These are phyloP conservation scores for Penicillium canariense DNA, from an alignment of 495 filamentous ascomycete species.

Conservation along the genomic window DNA sequence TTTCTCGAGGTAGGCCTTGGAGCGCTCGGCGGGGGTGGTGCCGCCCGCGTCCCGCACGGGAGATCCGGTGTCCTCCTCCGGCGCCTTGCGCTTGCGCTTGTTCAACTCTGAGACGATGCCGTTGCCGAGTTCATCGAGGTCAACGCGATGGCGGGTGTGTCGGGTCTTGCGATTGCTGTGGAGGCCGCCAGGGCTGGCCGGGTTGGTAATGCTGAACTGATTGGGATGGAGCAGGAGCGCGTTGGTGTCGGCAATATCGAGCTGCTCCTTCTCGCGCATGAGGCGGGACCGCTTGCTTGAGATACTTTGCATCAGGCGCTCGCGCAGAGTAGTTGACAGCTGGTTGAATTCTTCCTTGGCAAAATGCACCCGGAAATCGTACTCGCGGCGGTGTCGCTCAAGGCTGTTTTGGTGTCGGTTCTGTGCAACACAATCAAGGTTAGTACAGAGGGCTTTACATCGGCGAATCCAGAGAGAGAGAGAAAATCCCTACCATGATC, in stretches of 20 bases:
- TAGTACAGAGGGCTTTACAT: neutral
- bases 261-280: slow-evolving; percentile 80
- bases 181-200: slow-evolving; percentile 73
- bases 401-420: slow-evolving; percentile 42
- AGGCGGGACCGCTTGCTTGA: slow-evolving; percentile 72
- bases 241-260: slow-evolving; percentile 85
- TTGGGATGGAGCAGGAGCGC: slow-evolving; percentile 87
- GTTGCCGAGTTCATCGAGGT: slow-evolving; percentile 71
- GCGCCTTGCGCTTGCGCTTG: slow-evolving; percentile 76
- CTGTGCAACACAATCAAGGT: slow-evolving; percentile 22
- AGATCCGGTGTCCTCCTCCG: slow-evolving; percentile 69
- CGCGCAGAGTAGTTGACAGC: slow-evolving; percentile 74
- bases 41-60: slow-evolving; percentile 56
- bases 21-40: slow-evolving; percentile 49
- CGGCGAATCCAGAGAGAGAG: neutral
- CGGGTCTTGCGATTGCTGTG: slow-evolving; percentile 82
- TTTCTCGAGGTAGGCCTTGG: slow-evolving; percentile 39
- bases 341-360: slow-evolving; percentile 79
- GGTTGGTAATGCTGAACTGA: slow-evolving; percentile 83
- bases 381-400: slow-evolving; percentile 41
- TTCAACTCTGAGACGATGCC: slow-evolving; percentile 57
- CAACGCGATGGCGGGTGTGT: slow-evolving; percentile 75
- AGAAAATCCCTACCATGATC: slow-evolving; percentile 61
- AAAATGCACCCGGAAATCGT: slow-evolving; percentile 58
- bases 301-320: slow-evolving; percentile 77